Conservation (phyloP, 1,284 basidiomycete species). For the Fomes fomentarius region DNA sequence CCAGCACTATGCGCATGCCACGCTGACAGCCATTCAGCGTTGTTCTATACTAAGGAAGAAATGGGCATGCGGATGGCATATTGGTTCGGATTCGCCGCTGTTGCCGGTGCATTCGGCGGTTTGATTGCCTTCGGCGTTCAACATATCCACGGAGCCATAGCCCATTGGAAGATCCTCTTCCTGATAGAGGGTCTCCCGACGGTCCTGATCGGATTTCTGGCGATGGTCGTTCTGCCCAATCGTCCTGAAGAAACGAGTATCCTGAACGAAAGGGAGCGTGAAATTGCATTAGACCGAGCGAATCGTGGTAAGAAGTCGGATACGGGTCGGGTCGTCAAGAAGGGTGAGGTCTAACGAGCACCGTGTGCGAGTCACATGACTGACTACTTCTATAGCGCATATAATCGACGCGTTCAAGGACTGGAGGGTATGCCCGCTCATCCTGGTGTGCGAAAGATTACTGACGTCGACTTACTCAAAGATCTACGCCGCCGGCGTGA, state of each 20-base stretch:
- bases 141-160: slow-evolving; percentile 51
- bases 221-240: slow-evolving; percentile 71
- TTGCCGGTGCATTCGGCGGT: slow-evolving; percentile 79
- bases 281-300: slow-evolving; percentile 73
- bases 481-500: slow-evolving; percentile 66
- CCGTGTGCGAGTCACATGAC: no score
- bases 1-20: not conserved
- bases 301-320: slow-evolving; percentile 74
- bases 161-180: slow-evolving; percentile 73
- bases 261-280: slow-evolving; percentile 73
- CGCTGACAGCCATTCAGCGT: slow-evolving; percentile 45
- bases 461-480: no score
- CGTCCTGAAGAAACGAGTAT: slow-evolving; percentile 78
- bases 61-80: slow-evolving; percentile 73
- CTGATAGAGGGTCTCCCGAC: slow-evolving; percentile 78
- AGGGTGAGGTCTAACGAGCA: slow-evolving; percentile 44
- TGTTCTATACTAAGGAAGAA: slow-evolving; percentile 77
- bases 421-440: slow-evolving; percentile 68
- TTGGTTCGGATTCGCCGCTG: slow-evolving; percentile 81
- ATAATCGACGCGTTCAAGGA: slow-evolving; percentile 69
- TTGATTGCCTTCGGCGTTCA: slow-evolving; percentile 75
- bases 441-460: no score
- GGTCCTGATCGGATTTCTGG: slow-evolving; percentile 67
- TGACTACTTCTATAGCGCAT: slow-evolving; percentile 48
- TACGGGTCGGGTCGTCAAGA: slow-evolving; percentile 65